Evolutionary conservation across 805 yeast species (phyloP).

Genomic region (Metschnikowia continentalis): DNA sequence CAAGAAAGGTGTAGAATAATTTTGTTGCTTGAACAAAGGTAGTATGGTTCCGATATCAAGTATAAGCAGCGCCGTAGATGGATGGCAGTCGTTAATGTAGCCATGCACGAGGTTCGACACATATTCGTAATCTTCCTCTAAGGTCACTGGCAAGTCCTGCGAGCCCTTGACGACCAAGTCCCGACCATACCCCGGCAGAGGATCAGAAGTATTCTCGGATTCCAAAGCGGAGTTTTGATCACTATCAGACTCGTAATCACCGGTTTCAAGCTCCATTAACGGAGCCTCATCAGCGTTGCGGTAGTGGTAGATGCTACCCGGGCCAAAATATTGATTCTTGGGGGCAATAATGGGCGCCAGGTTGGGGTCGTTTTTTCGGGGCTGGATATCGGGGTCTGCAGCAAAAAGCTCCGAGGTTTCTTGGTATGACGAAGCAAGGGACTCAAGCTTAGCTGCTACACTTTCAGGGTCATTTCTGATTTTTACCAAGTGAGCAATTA

Average conservation of each 20-base stretch:
- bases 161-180: not conserved
- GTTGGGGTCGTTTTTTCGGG: slow-evolving; percentile 5
- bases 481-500: slow-evolving; percentile 12
- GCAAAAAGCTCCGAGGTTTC: not conserved
- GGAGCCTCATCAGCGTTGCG: slow-evolving; percentile 2
- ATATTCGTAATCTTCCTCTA: slow-evolving; percentile 13
- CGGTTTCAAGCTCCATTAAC: not conserved
- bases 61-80: slow-evolving; percentile 5
- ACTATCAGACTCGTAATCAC: not conserved
- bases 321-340: slow-evolving; percentile 15
- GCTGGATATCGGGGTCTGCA: slow-evolving; percentile 6
- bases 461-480: slow-evolving; percentile 14
- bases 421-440: slow-evolving; percentile 11
- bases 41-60: slow-evolving; percentile 12
- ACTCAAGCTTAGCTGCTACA: slow-evolving; percentile 13
- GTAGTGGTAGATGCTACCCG: slow-evolving; percentile 16
- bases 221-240: not conserved
- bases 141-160: slow-evolving; percentile 4
- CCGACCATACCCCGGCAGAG: not conserved
- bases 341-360: slow-evolving; percentile 8
- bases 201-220: not conserved
- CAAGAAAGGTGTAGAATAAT: slow-evolving; percentile 10
- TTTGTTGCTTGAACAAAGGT: slow-evolving; percentile 9
- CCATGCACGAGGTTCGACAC: slow-evolving; percentile 11
- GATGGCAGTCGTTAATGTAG: slow-evolving; percentile 10